Evolutionary conservation across 345 rosid species (phyloP).

Genomic region (Acer campestre): DNA sequence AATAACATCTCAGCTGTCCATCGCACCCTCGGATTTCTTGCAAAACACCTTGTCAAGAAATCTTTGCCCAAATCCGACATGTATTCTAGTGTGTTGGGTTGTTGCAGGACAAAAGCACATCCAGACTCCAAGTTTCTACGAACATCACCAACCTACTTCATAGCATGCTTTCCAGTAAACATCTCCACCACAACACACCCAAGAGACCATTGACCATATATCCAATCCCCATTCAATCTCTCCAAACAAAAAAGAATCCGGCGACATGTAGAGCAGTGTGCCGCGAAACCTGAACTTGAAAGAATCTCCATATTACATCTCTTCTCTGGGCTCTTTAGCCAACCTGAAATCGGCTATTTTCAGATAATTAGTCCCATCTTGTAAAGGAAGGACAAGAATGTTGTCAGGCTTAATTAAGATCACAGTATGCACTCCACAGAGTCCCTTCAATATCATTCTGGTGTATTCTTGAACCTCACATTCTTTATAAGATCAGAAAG

Average conservation of each 20-base stretch:
- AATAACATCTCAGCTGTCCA: conserved; percentile 43
- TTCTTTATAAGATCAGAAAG: neutral
- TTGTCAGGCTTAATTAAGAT: neutral
- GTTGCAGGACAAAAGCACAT: conserved; percentile 27
- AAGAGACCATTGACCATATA: conserved; percentile 33
- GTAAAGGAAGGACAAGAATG: neutral
- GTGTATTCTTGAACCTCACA: neutral
- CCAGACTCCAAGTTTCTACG: conserved; percentile 11
- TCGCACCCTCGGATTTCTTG: conserved; percentile 28
- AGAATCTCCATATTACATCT: neutral
- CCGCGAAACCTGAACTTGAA: conserved; percentile 26
- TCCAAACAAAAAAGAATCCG: conserved; percentile 35
- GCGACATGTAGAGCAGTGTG: conserved; percentile 42
- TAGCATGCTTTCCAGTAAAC: conserved; percentile 37
- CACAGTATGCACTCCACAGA: neutral
- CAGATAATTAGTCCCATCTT: neutral
- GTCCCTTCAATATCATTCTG: neutral
- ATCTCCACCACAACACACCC: conserved; percentile 42
- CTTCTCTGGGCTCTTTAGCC: neutral
- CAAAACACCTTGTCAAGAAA: conserved; percentile 37
- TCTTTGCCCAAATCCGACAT: conserved; percentile 31
- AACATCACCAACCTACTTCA: conserved; percentile 20
- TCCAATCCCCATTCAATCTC: conserved; percentile 32
- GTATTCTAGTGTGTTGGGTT: conserved; percentile 30
- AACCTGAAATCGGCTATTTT: neutral